Base-by-base conservation (phyloP, 306 rosid genomes). In the Cucurbita maxima region DNA sequence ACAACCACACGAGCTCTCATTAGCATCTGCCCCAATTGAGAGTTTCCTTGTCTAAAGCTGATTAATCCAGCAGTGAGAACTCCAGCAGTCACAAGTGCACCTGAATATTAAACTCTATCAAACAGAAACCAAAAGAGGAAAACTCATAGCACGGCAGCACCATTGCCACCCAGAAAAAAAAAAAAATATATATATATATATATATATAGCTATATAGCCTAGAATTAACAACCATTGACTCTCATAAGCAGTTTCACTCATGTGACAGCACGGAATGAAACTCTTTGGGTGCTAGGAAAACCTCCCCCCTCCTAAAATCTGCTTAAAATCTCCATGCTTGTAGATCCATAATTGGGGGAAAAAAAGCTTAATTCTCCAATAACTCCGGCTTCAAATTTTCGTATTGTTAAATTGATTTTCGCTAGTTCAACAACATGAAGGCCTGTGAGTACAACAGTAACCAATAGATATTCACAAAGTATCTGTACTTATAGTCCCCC, bases 1-100 rank as follows among this genome's bases (percentile, higher is more conserved):
- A 76, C 92, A 51, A 88, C 92, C 72, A 92, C 97, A 63, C 97
- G 96, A 80, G 95, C 96, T 83, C 97, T 85, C 97, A 92, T 92
- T 76, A 92, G 82, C 84, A 78, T 78, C 90, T 92, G 97, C 44
- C 97, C 97, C 80, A 88, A 62, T 48, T 85, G 86, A 72, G 97
- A 92, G 80, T 92, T 92, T 15, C 97, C 97, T 82, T 34, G 86
- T 77, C 90, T 82, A 83, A 92, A 92, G 77, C 96, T 92, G 57
- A 92, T 84, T 54, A 92, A 82, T 73, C 97, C 96, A 10, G 96
- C 97, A 0, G 97, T 92, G 71, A 89, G 81, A 68, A 92, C 96
- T 5, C 96, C 96, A 18, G 97, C 96, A 47, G 97, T 92, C 58
- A 85, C 45, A 54, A 89, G 62, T 1, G 97, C 97, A 73, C 97